Evolutionary conservation across 2,329 filamentous ascomycete species (phyloP), one percentile per base, ranked within the genome.

Genomic region (Cytospora mali): DNA sequence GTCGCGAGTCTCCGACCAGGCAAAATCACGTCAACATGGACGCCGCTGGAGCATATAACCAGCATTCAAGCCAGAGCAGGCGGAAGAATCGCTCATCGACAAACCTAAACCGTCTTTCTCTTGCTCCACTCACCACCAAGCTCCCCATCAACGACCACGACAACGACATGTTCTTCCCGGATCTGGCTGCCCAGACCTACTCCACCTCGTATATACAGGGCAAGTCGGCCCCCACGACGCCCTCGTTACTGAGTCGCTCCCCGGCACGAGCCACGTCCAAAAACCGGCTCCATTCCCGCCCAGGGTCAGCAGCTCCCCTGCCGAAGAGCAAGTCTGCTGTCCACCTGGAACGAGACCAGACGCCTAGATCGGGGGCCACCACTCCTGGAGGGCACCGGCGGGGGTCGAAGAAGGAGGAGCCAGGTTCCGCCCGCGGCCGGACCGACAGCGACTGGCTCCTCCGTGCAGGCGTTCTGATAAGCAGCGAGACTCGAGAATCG

Each of bases 361-460:
- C 58, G 14, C 52, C 62, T 48, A 55, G 58, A 57, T 64, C 66
- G 62, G 54, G 62, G 55, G 18, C 49, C 23, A 68, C 58, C 31
- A 55, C 60, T 16, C 67, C 67, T 33, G 39, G 61, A 64, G 53
- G 68, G 66, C 51, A 61, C 66, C 42, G 62, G 23, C 70, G 72
- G 46, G 69, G 71, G 39, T 75, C 46, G 71, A 72, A 60, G 71
- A 64, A 57, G 72, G 66, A 64, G 16, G 52, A 58, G 21, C 4
- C 48, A 11, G 69, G 58, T 55, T 65, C 46, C 56, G 67, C 57
- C 42, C 65, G 71, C 35, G 77, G 81, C 65, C 74, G 74, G 42
- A 77, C 77, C 62, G 81, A 87, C 68, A 84, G 82, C 62, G 87
- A 89, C 74, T 90, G 88, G 87, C 75, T 90, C 52, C 77, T 88